Evolutionary conservation across 306 rosid species (phyloP).

Genomic region (Fragaria vesca): DNA sequence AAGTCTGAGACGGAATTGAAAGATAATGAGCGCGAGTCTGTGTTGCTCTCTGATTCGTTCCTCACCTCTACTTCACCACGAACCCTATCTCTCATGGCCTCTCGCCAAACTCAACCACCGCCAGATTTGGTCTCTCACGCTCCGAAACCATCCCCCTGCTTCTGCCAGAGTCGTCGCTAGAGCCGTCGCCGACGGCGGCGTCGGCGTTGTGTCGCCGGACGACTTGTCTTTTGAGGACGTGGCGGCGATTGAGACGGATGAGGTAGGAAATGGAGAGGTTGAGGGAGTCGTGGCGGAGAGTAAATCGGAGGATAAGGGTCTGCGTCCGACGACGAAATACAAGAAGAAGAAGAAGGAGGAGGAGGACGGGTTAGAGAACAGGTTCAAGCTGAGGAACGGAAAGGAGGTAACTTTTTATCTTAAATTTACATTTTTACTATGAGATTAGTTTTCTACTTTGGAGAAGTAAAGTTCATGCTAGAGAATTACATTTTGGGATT

Average conservation of each 20-base stretch:
- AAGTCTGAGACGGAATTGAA: not conserved
- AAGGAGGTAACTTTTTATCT: slow-evolving; percentile 52
- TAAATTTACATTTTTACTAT: not conserved
- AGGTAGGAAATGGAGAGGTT: slow-evolving; percentile 17
- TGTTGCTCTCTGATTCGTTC: slow-evolving; percentile 34
- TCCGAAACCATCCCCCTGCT: not conserved
- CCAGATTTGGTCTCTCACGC: slow-evolving; percentile 6
- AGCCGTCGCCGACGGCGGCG: slow-evolving; percentile 29
- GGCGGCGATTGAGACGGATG: slow-evolving; percentile 11
- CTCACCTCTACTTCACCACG: slow-evolving; percentile 27
- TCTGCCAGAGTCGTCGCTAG: slow-evolving; percentile 14
- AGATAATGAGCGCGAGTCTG: slow-evolving; percentile 44
- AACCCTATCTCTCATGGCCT: slow-evolving; percentile 24
- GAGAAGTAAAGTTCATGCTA: not conserved
- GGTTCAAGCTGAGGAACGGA: slow-evolving; percentile 86
- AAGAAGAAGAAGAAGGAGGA: slow-evolving; percentile 59
- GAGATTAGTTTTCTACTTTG: not conserved
- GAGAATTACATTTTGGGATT: not conserved
- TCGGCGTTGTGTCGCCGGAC: slow-evolving; percentile 23
- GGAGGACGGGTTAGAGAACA: slow-evolving; percentile 39
- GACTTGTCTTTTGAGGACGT: slow-evolving; percentile 8
- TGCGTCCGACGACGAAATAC: slow-evolving; percentile 26
- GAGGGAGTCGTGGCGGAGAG: slow-evolving; percentile 13
- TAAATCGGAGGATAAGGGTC: slow-evolving; percentile 24
- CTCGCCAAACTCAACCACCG: slow-evolving; percentile 30